These are phyloP conservation scores for Colletotrichum coccodes DNA, from an alignment of 2,329 filamentous ascomycete species.

Conservation along the genomic window DNA sequence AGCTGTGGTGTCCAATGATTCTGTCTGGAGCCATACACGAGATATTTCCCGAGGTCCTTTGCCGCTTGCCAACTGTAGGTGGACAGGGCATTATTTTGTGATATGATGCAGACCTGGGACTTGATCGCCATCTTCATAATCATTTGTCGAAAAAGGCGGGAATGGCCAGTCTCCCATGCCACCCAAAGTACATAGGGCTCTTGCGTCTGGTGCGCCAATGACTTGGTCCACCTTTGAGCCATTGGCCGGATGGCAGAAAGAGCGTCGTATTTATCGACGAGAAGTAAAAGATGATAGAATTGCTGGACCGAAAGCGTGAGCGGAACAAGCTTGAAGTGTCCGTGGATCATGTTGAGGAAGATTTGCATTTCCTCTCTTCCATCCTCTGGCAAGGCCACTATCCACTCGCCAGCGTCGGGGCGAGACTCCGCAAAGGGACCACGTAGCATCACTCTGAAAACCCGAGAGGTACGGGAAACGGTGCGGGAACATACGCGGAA, in stretches of 20 bases:
- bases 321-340: not conserved
- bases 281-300: not conserved
- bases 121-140: not conserved
- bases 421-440: not conserved
- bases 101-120: not conserved
- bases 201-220: too few relatives aligned
- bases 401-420: not conserved
- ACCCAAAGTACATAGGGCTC: not conserved
- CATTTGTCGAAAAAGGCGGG: not conserved
- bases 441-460: not conserved
- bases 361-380: not conserved
- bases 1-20: too few relatives aligned
- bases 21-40: too few relatives aligned
- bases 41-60: too few relatives aligned
- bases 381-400: not conserved
- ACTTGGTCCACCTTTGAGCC: not conserved
- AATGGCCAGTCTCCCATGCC: not conserved
- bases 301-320: not conserved
- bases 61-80: too few relatives aligned
- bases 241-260: not conserved
- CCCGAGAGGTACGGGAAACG: not conserved
- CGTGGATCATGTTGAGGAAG: not conserved
- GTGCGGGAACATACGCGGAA: not conserved
- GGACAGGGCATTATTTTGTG: too few relatives aligned
- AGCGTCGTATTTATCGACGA: not conserved